Evolutionary conservation across 331 rosid genomes (phyloP), one percentile per base, ranked within the genome.

Genomic region (Prunus yedoensis): DNA sequence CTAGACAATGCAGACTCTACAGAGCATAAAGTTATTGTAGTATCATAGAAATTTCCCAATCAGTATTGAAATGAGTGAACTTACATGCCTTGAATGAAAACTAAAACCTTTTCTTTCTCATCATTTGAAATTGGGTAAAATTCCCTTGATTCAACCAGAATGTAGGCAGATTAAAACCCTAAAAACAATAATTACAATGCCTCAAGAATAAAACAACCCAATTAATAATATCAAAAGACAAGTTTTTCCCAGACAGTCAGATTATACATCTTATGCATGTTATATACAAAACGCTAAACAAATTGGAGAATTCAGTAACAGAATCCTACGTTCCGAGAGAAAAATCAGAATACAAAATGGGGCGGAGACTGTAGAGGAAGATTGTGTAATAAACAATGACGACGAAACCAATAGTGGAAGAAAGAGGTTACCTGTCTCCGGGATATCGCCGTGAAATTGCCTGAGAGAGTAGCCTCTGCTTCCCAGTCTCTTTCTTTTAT

Each of bases 401-500:
- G 43, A 38, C 9, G 43, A 38, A 38, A 38, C 43, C 43, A 38
- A 38, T 38, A 27, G 67, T 15, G 58, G 32, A 58, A 27, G 76
- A 57, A 27, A 61, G 62, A 32, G 18, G 41, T 62, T 10, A 62
- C 78, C 71, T 41, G 65, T 7, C 43, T 32, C 10, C 14, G 60
- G 9, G 38, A 51, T 9, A 38, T 10, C 18, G 64, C 72, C 73
- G 45, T 18, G 43, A 69, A 45, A 18, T 69, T 21, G 43, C 56
- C 76, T 63, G 72, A 32, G 5, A 73, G n/a, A 69, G 74, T 27
- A 15, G 61, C 61, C 69, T 52, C 50, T 70, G 74, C 62, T 52
- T 10, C 21, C 50, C 64, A 52, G 49, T 51, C 49, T 4, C 27
- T 52, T 5, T 1, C 2, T 4, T 17, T 18, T 5, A 21, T 21